phyloP scores from a whole-genome alignment of 1,139 yeast genomes.

The Williopsis jadinii region DNA sequence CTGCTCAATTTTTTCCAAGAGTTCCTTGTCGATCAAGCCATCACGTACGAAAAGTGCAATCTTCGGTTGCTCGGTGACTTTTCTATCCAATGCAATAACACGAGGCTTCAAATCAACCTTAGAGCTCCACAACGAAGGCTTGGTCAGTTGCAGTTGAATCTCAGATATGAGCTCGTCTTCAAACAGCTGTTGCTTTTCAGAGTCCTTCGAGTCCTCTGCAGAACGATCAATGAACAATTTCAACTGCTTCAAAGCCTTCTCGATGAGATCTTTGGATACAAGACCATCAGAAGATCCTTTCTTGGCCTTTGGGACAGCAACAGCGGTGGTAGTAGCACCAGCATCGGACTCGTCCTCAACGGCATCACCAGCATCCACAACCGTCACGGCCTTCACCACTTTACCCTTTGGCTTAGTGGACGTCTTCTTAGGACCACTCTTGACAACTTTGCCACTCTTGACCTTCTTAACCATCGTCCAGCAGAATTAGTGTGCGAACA shows the following conservation, averaged over 20 bases:
- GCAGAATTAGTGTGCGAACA: too few relatives aligned
- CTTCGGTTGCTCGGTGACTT: conserved; percentile 34
- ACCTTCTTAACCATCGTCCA: conserved; percentile 7
- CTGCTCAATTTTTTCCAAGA: conserved; percentile 53
- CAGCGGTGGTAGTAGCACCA: conserved; percentile 1
- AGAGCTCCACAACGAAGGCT: conserved; percentile 53
- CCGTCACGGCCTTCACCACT: conserved; percentile 14
- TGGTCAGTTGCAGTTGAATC: conserved; percentile 42
- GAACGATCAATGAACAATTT: conserved; percentile 35
- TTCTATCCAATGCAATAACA: conserved; percentile 32
- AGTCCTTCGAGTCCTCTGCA: conserved; percentile 22
- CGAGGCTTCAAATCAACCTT: conserved; percentile 71
- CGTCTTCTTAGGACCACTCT: background rate
- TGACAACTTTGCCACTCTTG: conserved; percentile 2
- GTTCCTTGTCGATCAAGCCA: conserved; percentile 45
- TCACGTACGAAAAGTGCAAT: conserved; percentile 75
- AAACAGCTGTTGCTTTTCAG: conserved; percentile 35
- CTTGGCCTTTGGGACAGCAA: too few relatives aligned
- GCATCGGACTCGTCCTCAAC: conserved; percentile 4
- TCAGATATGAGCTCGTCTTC: conserved; percentile 43
- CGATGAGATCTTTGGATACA: conserved; percentile 19
- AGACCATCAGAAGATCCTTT: conserved; percentile 1
- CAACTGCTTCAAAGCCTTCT: conserved; percentile 45
- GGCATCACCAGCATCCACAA: conserved; percentile 12
- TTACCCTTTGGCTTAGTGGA: conserved; percentile 19